A percentile compares a stretch with the other conserved stretches of the same genome.
phyloP scores from a whole-genome alignment of 1,139 yeast species.

The Chernovozyma sophiae-reginae region DNA sequence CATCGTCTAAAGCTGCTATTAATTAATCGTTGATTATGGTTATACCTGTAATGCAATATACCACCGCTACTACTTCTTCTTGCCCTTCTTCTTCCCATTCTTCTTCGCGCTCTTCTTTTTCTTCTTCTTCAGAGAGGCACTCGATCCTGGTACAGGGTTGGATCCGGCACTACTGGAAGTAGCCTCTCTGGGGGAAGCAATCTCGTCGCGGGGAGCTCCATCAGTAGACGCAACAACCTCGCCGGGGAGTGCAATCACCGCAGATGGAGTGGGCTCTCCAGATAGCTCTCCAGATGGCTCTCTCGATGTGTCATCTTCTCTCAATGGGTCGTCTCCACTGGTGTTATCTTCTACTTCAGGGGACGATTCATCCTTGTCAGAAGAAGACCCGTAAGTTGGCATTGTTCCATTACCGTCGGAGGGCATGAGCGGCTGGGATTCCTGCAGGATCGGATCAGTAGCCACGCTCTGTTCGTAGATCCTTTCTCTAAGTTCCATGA shows the following conservation, averaged over 20 bases:
- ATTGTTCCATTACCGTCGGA: background rate
- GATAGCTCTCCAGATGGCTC: background rate
- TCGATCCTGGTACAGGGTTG: no score
- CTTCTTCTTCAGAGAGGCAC: no score
- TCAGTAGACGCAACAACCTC: no score
- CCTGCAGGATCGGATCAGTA: background rate
- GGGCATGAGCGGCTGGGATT: background rate
- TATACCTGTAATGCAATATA: no score
- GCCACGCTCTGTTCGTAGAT: slow-evolving; percentile 29
- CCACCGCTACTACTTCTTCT: slow-evolving; percentile 8
- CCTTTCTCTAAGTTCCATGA: slow-evolving; percentile 37
- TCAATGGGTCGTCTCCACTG: background rate
- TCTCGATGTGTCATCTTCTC: slow-evolving; percentile 1
- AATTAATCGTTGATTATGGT: no score
- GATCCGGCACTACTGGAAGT: background rate
- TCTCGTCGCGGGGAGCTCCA: no score
- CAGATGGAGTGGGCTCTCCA: no score
- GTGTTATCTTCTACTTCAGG: background rate
- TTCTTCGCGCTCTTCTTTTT: slow-evolving; percentile 15
- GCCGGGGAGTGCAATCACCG: no score
- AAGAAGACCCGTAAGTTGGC: background rate
- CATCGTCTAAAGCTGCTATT: no score
- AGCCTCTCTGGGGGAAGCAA: no score
- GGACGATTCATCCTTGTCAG: slow-evolving; percentile 2
- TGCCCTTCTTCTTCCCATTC: slow-evolving; percentile 14